Percentiles rank a stretch among this genome's conserved stretches.
Evolutionary conservation across 1,139 yeast genomes (phyloP).

Genomic region (Hyphopichia wangnamkhiaoensis): DNA sequence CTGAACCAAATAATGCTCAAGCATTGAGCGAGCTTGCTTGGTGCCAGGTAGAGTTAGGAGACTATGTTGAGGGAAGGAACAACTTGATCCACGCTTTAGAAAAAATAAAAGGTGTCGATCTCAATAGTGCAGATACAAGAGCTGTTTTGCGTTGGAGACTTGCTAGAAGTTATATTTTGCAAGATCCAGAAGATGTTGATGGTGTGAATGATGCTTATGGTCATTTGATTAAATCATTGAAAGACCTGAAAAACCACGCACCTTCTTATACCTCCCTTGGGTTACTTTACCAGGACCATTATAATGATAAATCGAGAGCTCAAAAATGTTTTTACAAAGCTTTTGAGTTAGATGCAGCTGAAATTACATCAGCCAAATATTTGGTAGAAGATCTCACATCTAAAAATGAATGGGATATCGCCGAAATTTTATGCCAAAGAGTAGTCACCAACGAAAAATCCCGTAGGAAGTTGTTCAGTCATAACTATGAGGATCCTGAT

Average conservation of each 20-base stretch:
- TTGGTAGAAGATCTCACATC: conserved; percentile 69
- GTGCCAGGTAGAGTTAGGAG: conserved; percentile 64
- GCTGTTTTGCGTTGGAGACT: conserved; percentile 72
- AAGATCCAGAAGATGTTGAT: conserved; percentile 19
- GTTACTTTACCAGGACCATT: conserved; percentile 56
- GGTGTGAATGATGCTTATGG: conserved; percentile 48
- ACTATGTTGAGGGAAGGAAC: conserved; percentile 55
- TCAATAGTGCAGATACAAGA: conserved; percentile 53
- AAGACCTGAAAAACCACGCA: conserved; percentile 64
- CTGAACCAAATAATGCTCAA: conserved; percentile 54
- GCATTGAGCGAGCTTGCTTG: conserved; percentile 77
- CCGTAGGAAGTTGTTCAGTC: conserved; percentile 47
- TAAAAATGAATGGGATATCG: conserved; percentile 79
- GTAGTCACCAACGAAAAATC: conserved; percentile 65
- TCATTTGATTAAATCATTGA: conserved; percentile 61
- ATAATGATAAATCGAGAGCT: conserved; percentile 65
- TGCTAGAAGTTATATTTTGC: conserved; percentile 54
- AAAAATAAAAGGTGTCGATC: conserved; percentile 49
- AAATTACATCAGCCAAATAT: conserved; percentile 70
- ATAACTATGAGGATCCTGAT: conserved; percentile 33
- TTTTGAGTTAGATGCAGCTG: conserved; percentile 80
- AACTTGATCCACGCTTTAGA: conserved; percentile 47
- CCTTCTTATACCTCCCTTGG: conserved; percentile 85
- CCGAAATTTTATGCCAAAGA: conserved; percentile 69
- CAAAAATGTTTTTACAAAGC: conserved; percentile 88